Conservation (phyloP, 2,329 filamentous ascomycete genomes). For the Hypoxylon sp. region DNA sequence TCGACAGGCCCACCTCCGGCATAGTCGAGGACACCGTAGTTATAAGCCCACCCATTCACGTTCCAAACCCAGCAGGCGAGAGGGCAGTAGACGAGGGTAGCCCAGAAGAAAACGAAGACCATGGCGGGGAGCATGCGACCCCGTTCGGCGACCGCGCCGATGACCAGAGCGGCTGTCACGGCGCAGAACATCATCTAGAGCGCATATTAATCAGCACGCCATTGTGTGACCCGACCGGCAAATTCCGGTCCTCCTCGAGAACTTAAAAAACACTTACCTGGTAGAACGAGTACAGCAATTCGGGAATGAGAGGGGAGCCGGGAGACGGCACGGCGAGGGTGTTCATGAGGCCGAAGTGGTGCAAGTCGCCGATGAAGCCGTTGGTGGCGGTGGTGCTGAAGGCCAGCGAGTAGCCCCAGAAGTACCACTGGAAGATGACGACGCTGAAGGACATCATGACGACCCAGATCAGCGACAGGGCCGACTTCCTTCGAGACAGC, state of each 20-base stretch:
- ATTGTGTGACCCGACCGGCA: background rate
- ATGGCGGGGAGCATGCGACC: slow-evolving; percentile 93
- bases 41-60: slow-evolving; percentile 90
- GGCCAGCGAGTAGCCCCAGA: slow-evolving; percentile 97
- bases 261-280: slow-evolving; percentile 70
- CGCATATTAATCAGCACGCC: slow-evolving; percentile 25
- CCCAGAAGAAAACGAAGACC: slow-evolving; percentile 97
- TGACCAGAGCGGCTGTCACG: slow-evolving; percentile 90
- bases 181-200: slow-evolving; percentile 94
- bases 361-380: slow-evolving; percentile 91
- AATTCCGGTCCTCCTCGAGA: background rate
- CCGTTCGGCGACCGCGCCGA: slow-evolving; percentile 93
- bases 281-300: slow-evolving; percentile 94
- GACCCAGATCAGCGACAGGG: slow-evolving; percentile 96
- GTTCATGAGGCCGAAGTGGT: slow-evolving; percentile 90
- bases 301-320: slow-evolving; percentile 89
- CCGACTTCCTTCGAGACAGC: slow-evolving; percentile 96
- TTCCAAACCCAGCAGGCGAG: slow-evolving; percentile 98
- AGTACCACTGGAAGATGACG: slow-evolving; percentile 98
- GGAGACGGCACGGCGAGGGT: slow-evolving; percentile 87
- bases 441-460: slow-evolving; percentile 95
- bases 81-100: slow-evolving; percentile 96
- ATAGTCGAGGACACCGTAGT: slow-evolving; percentile 94
- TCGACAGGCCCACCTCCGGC: slow-evolving; percentile 97
- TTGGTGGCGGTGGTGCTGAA: slow-evolving; percentile 87